These are phyloP conservation scores for Lotus japonicus DNA, from an alignment of 306 rosid genomes.

Conservation along the genomic window DNA sequence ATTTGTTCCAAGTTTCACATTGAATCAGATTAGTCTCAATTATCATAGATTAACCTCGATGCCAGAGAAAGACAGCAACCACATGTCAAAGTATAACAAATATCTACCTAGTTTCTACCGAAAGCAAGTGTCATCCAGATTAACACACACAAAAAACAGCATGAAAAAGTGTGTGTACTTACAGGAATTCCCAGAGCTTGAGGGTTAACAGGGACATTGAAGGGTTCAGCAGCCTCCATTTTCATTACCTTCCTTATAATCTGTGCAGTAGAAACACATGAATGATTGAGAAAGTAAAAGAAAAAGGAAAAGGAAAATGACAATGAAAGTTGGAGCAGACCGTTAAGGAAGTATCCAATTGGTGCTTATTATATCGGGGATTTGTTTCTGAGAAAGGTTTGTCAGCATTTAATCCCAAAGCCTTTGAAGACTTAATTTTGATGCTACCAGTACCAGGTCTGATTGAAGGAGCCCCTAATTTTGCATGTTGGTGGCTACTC, in stretches of 20 bases:
- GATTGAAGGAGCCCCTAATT: conserved; percentile 35
- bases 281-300: too few relatives aligned
- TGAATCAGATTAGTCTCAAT: background rate
- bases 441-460: conserved; percentile 64
- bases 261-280: conserved; percentile 30
- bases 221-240: conserved; percentile 97
- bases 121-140: background rate
- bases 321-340: conserved; percentile 34
- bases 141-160: background rate
- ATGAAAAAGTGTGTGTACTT: conserved; percentile 28
- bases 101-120: background rate
- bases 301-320: conserved; percentile 15
- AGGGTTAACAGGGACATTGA: conserved; percentile 94
- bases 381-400: too few relatives aligned
- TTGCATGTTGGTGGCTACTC: conserved; percentile 58
- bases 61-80: background rate
- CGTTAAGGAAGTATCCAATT: conserved; percentile 60
- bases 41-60: background rate
- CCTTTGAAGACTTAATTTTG: conserved; percentile 74
- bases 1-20: conserved; percentile 1
- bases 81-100: conserved; percentile 1
- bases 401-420: conserved; percentile 45
- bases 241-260: conserved; percentile 88
- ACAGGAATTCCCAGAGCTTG: conserved; percentile 94
- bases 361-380: conserved; percentile 52